These are phyloP conservation scores for Phytophthora sojae DNA, from an alignment of 352 stramenopile genomes.

Conservation along the genomic window DNA sequence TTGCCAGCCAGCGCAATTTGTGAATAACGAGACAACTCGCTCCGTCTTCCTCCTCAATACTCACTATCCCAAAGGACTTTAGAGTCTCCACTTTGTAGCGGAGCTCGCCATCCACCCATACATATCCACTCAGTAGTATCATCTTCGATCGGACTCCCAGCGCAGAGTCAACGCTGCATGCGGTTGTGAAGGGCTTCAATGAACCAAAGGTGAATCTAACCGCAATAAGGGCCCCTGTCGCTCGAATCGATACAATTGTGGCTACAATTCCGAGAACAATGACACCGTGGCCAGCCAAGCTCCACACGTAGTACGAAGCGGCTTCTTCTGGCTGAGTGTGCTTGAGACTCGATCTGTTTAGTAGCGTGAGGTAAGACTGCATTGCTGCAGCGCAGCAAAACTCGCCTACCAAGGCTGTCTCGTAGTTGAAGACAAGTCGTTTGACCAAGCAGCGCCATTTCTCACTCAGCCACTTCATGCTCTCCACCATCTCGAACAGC, in stretches of 20 bases:
- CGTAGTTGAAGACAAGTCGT: slow-evolving; percentile 30
- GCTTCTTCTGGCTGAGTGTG: slow-evolving; percentile 1
- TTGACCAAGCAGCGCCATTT: slow-evolving; percentile 3
- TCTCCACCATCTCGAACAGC: slow-evolving; percentile 28
- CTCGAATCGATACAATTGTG: slow-evolving; percentile 17
- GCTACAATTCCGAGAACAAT: slow-evolving; percentile 25
- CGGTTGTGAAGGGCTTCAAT: background rate
- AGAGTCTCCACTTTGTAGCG: slow-evolving; percentile 6
- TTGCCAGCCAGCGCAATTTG: slow-evolving; percentile 5
- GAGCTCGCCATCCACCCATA: slow-evolving; percentile 3
- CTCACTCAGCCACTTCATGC: slow-evolving; percentile 5
- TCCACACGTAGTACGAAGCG: slow-evolving; percentile 26
- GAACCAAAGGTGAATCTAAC: slow-evolving; percentile 12
- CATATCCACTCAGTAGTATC: slow-evolving; percentile 9
- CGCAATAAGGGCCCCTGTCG: slow-evolving; percentile 6
- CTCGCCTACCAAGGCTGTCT: slow-evolving; percentile 24
- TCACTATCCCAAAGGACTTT: slow-evolving; percentile 13
- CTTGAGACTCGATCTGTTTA: slow-evolving; percentile 29
- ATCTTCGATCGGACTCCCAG: slow-evolving; percentile 13
- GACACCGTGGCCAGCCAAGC: slow-evolving; percentile 11
- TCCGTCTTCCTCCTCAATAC: slow-evolving; percentile 7
- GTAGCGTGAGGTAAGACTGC: slow-evolving; percentile 21
- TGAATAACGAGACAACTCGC: background rate
- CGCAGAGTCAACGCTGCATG: slow-evolving; percentile 14
- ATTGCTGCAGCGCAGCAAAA: slow-evolving; percentile 12